These are phyloP conservation scores for Hamigera avellanea DNA, from an alignment of 495 filamentous ascomycete species.

Conservation along the genomic window DNA sequence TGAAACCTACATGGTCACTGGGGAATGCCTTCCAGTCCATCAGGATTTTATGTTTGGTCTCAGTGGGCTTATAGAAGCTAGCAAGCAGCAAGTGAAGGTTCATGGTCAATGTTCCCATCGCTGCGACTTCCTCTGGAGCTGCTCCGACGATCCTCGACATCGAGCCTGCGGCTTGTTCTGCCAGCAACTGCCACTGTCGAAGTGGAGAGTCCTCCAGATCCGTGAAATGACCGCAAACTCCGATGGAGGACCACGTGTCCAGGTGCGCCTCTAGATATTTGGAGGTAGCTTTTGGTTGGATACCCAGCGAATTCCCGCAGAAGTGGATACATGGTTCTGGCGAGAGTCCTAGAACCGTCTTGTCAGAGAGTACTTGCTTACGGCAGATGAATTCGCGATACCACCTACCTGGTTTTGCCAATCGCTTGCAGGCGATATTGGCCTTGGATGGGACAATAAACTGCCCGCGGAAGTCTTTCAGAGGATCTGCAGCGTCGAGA, in stretches of 20 bases:
- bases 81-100: conserved; percentile 86
- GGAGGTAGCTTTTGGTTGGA: conserved; percentile 68
- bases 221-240: conserved; percentile 84
- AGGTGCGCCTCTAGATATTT: conserved; percentile 69
- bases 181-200: conserved; percentile 65
- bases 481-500: conserved; percentile 57
- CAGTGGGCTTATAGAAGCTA: conserved; percentile 76
- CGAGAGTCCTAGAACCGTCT: conserved; percentile 24
- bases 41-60: conserved; percentile 71
- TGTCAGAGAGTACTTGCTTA: conserved; percentile 12
- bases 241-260: conserved; percentile 79
- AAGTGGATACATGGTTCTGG: conserved; percentile 60
- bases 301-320: conserved; percentile 88
- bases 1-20: conserved; percentile 61
- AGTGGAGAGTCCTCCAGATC: conserved; percentile 63
- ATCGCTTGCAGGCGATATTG: conserved; percentile 57
- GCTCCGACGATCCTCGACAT: conserved; percentile 83
- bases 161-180: conserved; percentile 55
- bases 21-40: conserved; percentile 93
- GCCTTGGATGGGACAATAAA: conserved; percentile 78
- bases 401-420: conserved; percentile 35
- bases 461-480: conserved; percentile 55
- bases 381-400: too few species aligned
- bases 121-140: conserved; percentile 61
- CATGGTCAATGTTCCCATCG: conserved; percentile 87